Evolutionary conservation across 495 filamentous ascomycete genomes (phyloP).

Genomic region (Bryoglossum gracile): DNA sequence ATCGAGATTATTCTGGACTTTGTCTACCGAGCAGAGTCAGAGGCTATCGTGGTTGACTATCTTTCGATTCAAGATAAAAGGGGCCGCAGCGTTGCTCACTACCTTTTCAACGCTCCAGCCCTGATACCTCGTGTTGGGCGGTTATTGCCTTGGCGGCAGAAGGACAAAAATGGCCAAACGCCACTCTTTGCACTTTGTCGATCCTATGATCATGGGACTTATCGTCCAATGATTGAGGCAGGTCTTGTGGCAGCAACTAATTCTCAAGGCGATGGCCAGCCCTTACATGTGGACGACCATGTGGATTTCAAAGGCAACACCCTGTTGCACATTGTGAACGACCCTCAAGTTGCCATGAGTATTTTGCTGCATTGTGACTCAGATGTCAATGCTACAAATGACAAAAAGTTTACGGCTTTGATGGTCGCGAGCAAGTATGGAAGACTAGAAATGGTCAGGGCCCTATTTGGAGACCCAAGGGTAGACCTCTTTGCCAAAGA

Average conservation of each 20-base stretch:
- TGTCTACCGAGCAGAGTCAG: conserved; percentile 46
- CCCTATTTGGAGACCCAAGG: conserved; percentile 76
- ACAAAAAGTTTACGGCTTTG: conserved; percentile 87
- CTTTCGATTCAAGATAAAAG: conserved; percentile 68
- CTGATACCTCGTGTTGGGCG: conserved; percentile 68
- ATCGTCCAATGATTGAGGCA: conserved; percentile 73
- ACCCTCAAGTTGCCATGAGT: conserved; percentile 64
- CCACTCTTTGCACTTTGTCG: conserved; percentile 90
- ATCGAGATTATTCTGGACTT: conserved; percentile 70
- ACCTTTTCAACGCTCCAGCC: conserved; percentile 86
- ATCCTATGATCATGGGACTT: conserved; percentile 89
- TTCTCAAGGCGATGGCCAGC: conserved; percentile 67
- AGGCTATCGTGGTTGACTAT: conserved; percentile 45
- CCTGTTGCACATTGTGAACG: conserved; percentile 84
- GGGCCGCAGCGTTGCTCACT: conserved; percentile 87
- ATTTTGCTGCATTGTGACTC: conserved; percentile 80
- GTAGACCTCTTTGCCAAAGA: conserved; percentile 84
- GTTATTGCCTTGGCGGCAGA: conserved; percentile 78
- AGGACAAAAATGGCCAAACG: conserved; percentile 94
- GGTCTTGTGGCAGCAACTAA: conserved; percentile 67
- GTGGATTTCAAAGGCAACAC: conserved; percentile 92
- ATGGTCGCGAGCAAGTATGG: conserved; percentile 99
- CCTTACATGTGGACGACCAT: conserved; percentile 87
- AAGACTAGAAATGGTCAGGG: conserved; percentile 83
- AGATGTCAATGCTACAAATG: conserved; percentile 92